Conservation (phyloP, 2,329 filamentous ascomycete species). For the Blastomyces parvus region DNA sequence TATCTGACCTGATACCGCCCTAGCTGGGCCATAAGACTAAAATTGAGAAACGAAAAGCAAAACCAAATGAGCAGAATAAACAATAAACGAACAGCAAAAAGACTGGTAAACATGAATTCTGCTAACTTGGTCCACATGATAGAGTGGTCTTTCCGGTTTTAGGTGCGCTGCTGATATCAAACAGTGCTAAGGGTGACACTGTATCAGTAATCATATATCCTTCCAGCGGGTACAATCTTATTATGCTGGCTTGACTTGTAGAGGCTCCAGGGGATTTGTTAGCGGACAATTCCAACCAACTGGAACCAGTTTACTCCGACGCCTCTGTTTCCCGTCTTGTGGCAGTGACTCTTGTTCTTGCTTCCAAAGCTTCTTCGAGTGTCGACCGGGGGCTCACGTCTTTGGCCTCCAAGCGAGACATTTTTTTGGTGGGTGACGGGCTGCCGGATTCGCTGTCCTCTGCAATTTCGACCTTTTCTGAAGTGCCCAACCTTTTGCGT, state of each 20-base stretch:
- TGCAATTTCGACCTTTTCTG: conserved; percentile 4
- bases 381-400: conserved; percentile 13
- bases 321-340: neutral
- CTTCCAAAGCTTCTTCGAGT: conserved; percentile 18
- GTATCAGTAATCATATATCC: neutral
- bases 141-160: neutral
- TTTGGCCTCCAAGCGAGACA: conserved; percentile 15
- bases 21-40: neutral
- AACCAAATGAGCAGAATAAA: neutral
- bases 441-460: conserved; percentile 4
- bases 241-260: neutral
- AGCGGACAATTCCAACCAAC: neutral
- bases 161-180: neutral
- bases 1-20: too few species aligned
- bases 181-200: neutral
- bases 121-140: neutral
- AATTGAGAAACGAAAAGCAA: neutral
- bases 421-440: conserved; percentile 18
- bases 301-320: neutral
- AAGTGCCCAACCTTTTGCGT: conserved; percentile 19
- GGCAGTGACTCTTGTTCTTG: conserved; percentile 12
- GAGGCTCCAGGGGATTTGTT: neutral
- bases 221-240: neutral
- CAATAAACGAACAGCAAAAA: neutral
- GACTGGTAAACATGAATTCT: neutral